Percentiles rank a stretch among this genome's conserved stretches.
Conservation (phyloP, 768 basidiomycete genomes). For the Boletus huronensis region DNA sequence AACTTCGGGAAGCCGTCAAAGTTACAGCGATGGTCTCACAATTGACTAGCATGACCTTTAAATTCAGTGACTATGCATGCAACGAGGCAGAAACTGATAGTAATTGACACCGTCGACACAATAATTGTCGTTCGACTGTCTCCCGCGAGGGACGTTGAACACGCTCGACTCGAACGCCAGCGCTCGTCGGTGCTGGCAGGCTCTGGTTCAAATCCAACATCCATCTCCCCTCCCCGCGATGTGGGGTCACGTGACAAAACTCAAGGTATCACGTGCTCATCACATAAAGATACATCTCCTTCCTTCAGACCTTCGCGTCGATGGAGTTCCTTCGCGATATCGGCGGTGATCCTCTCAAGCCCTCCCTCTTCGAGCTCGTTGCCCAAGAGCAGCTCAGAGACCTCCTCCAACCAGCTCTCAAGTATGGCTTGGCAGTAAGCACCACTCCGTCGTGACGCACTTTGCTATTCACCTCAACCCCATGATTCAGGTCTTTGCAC, state of each 20-base stretch:
- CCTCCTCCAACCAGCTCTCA: constrained; percentile 88
- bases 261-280: constrained; percentile 24
- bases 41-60: neutral
- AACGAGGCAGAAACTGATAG: neutral
- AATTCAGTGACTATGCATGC: neutral
- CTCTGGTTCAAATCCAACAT: no score
- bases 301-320: neutral
- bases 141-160: no score
- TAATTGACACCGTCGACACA: neutral
- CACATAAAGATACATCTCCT: no score
- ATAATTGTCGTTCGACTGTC: neutral
- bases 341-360: constrained; percentile 69
- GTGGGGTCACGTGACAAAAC: constrained; percentile 25
- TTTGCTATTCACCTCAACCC: neutral
- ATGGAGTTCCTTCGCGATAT: constrained; percentile 86
- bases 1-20: neutral
- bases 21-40: neutral
- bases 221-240: neutral
- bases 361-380: constrained; percentile 86
- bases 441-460: neutral
- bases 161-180: no score
- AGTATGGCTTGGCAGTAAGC: constrained; percentile 88
- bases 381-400: constrained; percentile 93
- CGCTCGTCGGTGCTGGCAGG: no score
- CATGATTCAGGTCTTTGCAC: constrained; percentile 79